Evolutionary conservation across 331 rosid species (phyloP).

Genomic region (Spiraea crenata): DNA sequence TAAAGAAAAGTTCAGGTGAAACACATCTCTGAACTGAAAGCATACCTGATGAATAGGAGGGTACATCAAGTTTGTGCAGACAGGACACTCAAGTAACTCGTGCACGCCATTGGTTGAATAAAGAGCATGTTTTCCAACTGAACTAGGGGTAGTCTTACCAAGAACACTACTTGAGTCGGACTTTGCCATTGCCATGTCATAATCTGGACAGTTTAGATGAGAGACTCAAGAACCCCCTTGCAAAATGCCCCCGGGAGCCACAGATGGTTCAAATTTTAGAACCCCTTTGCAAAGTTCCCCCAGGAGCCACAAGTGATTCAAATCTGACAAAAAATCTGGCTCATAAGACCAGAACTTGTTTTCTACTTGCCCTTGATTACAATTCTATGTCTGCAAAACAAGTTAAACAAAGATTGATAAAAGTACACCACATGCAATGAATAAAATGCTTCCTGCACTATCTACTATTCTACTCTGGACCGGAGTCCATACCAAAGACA

Average conservation of each 20-base stretch:
- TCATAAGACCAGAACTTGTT: slow-evolving; percentile 18
- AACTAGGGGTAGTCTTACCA: slow-evolving; percentile 41
- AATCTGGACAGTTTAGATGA: slow-evolving; percentile 39
- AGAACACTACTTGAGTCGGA: slow-evolving; percentile 45
- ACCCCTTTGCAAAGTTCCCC: slow-evolving; percentile 65
- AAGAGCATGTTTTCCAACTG: slow-evolving; percentile 52
- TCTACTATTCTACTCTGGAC: background rate
- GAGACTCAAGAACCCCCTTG: slow-evolving; percentile 69
- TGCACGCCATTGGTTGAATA: slow-evolving; percentile 77
- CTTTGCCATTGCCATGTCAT: slow-evolving; percentile 57
- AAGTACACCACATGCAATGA: background rate
- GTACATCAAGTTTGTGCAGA: slow-evolving; percentile 82
- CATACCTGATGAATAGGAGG: slow-evolving; percentile 94
- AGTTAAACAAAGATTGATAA: background rate
- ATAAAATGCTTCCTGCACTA: background rate
- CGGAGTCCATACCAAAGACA: background rate
- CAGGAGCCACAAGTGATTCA: slow-evolving; percentile 60
- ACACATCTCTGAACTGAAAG: background rate
- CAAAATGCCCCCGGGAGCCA: slow-evolving; percentile 80
- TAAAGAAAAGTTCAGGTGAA: background rate
- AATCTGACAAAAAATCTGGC: slow-evolving; percentile 25
- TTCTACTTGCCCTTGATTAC: slow-evolving; percentile 24
- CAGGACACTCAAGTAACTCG: slow-evolving; percentile 86
- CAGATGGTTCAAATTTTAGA: slow-evolving; percentile 30
- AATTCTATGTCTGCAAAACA: slow-evolving; percentile 35